A percentile compares a stretch with the other conserved stretches of the same genome.
Conservation (phyloP, 345 rosid genomes). For the Eucalyptus regnans region DNA sequence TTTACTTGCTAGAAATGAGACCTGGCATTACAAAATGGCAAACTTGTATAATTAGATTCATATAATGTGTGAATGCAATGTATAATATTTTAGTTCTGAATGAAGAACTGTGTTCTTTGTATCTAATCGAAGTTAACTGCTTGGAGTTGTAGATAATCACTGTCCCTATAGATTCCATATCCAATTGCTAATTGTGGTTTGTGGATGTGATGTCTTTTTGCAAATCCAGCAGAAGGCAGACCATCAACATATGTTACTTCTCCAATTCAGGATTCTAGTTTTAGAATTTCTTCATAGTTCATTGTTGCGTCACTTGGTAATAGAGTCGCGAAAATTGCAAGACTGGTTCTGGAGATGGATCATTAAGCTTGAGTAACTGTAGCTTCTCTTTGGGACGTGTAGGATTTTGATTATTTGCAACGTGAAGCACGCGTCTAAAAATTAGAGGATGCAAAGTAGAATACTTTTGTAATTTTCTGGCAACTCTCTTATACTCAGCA, state of each 20-base stretch:
- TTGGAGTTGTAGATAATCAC: not conserved
- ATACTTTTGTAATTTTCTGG: too few relatives aligned
- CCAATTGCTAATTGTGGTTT: not conserved
- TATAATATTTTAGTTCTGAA: not conserved
- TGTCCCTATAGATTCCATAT: not conserved
- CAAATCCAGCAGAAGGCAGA: conserved; percentile 59
- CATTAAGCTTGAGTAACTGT: too few relatives aligned
- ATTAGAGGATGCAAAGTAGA: too few relatives aligned
- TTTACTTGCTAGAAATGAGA: not conserved
- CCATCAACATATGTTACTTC: conserved; percentile 1
- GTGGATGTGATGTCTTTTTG: not conserved
- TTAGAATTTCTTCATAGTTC: not conserved
- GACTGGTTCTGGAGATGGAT: not conserved
- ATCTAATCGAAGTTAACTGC: not conserved
- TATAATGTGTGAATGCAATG: not conserved
- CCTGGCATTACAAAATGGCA: not conserved
- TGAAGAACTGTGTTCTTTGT: not conserved
- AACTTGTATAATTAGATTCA: not conserved
- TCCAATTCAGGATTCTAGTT: not conserved
- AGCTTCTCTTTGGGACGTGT: too few relatives aligned
- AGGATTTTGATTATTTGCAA: too few relatives aligned
- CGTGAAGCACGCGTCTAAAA: too few relatives aligned
- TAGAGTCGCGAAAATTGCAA: not conserved
- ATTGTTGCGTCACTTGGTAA: not conserved
- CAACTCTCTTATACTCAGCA: too few relatives aligned